Percentiles rank a stretch among this genome's conserved stretches.
Conservation (phyloP, 352 stramenopile species). For the Aphanomyces stellatus region DNA sequence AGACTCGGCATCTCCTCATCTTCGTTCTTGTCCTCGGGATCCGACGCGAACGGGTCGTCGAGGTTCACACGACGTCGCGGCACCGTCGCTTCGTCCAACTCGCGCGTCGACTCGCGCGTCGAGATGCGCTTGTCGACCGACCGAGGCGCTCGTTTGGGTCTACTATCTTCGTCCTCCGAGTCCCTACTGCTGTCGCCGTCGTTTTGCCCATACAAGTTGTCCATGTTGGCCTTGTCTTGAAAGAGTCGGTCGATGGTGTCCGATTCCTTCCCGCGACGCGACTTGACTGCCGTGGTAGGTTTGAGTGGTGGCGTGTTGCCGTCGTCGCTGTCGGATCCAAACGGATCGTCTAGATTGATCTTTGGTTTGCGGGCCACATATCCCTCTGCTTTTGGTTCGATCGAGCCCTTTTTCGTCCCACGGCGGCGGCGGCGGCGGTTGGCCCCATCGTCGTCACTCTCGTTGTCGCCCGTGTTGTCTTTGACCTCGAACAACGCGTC, state of each 20-base stretch:
- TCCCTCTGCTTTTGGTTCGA: too few species aligned
- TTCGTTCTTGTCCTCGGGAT: not conserved
- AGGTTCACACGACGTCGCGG: not conserved
- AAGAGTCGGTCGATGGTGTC: too few species aligned
- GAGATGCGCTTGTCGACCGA: too few species aligned
- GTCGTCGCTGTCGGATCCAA: too few species aligned
- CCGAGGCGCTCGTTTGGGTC: too few species aligned
- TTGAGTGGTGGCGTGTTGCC: too few species aligned
- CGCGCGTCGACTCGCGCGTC: too few species aligned
- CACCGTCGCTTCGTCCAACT: too few species aligned
- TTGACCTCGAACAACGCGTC: not conserved
- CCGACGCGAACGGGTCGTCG: not conserved
- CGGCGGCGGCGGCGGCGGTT: not conserved
- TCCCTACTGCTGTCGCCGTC: not conserved
- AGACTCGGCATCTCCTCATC: slow-evolving; percentile 3
- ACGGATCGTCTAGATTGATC: too few species aligned
- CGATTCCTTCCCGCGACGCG: too few species aligned
- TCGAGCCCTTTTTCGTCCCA: not conserved
- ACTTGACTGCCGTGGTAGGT: too few species aligned
- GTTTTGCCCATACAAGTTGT: not conserved
- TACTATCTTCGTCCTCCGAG: not conserved
- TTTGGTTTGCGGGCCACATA: too few species aligned
- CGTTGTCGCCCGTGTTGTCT: not conserved
- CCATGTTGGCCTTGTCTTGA: not conserved
- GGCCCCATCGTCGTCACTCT: not conserved